Conservation (phyloP, 805 yeast genomes). For the Suhomyces prunicola region DNA sequence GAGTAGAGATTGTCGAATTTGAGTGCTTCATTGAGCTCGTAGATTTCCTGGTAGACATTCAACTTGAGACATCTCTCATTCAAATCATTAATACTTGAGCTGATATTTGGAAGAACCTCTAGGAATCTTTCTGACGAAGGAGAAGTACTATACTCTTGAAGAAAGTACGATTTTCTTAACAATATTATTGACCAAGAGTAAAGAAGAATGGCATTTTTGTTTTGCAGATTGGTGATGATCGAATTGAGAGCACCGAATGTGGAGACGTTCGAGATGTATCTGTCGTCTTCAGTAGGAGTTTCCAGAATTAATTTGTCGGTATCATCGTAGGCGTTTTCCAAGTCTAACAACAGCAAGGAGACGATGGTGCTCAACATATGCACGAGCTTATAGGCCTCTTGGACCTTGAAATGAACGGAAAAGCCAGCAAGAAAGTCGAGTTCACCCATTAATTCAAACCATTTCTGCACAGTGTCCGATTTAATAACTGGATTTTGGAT, state of each 20-base stretch:
- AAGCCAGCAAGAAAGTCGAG: constrained; percentile 23
- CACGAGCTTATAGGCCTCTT: constrained; percentile 31
- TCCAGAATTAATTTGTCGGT: background rate
- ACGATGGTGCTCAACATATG: constrained; percentile 48
- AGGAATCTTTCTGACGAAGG: background rate
- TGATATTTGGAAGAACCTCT: constrained; percentile 1
- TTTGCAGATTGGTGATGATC: constrained; percentile 32
- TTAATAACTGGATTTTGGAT: constrained; percentile 34
- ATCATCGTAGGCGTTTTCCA: constrained; percentile 45
- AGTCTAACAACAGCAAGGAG: constrained; percentile 53
- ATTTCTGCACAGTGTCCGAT: constrained; percentile 36
- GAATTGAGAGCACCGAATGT: constrained; percentile 41
- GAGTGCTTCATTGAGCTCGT: constrained; percentile 39
- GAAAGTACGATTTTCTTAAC: constrained; percentile 47
- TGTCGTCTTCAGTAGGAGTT: background rate
- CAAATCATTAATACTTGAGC: constrained; percentile 21
- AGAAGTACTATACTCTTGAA: constrained; percentile 34
- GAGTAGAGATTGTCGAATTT: constrained; percentile 50
- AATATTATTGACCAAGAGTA: constrained; percentile 68
- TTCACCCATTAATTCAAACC: constrained; percentile 55
- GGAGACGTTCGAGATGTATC: background rate
- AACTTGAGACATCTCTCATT: constrained; percentile 37
- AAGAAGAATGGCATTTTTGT: constrained; percentile 46
- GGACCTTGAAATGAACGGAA: constrained; percentile 23
- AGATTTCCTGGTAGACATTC: constrained; percentile 47